Conservation (phyloP, 257 asterid genomes). For the Solanum appendiculatum region DNA sequence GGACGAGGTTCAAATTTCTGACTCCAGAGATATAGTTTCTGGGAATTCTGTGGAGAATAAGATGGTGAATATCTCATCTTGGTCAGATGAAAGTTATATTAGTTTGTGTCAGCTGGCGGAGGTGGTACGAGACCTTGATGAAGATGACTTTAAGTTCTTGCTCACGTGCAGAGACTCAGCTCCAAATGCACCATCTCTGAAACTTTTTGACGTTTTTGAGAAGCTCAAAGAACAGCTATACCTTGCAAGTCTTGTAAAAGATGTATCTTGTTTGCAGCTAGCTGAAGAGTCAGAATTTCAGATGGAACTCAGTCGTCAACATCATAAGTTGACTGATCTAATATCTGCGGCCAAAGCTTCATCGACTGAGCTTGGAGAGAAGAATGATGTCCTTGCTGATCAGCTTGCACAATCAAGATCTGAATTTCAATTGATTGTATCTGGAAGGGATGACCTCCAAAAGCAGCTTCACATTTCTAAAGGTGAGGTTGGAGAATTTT, state of each 20-base stretch:
- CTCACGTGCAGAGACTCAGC: constrained; percentile 36
- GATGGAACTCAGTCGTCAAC: constrained; percentile 12
- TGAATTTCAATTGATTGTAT: constrained; percentile 41
- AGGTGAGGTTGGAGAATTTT: constrained; percentile 41
- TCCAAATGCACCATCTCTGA: constrained; percentile 11
- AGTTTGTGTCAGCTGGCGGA: constrained; percentile 73
- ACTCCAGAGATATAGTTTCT: constrained; percentile 9
- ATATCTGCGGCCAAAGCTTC: constrained; percentile 33
- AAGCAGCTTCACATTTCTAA: constrained; percentile 53
- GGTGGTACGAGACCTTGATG: constrained; percentile 47
- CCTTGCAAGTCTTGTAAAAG: constrained; percentile 56
- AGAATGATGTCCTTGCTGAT: constrained; percentile 41
- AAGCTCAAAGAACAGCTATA: constrained; percentile 71
- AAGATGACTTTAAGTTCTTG: constrained; percentile 55
- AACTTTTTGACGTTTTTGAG: constrained; percentile 36
- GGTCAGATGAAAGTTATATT: constrained; percentile 45
- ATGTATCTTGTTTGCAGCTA: constrained; percentile 50
- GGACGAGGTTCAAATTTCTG: constrained; percentile 23
- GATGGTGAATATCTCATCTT: constrained; percentile 44
- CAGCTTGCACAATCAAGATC: constrained; percentile 43
- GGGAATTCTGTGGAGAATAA: constrained; percentile 27
- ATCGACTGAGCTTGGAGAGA: constrained; percentile 36
- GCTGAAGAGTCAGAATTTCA: constrained; percentile 33
- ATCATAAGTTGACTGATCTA: constrained; percentile 41
- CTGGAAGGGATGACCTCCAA: constrained; percentile 43